A percentile compares a stretch with the other conserved stretches of the same genome.
These are phyloP conservation scores for Aegilops sharonensis DNA, from an alignment of 176 grass and related monocot genomes.

Conservation along the genomic window DNA sequence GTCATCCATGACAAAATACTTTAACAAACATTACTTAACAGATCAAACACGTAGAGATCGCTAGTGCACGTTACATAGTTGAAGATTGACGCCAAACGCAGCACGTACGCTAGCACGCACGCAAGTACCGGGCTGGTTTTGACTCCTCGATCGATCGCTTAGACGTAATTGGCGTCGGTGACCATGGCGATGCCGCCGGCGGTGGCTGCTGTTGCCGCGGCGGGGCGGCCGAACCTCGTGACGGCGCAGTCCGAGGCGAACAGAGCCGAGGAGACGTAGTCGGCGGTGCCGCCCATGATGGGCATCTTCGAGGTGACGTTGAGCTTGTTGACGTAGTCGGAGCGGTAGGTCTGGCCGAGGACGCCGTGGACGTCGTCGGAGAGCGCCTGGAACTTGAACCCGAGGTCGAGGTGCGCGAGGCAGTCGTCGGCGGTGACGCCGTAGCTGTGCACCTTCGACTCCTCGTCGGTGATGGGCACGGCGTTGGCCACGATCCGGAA, in stretches of 20 bases:
- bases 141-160: background rate
- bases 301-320: conserved; percentile 40
- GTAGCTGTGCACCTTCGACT: conserved; percentile 23
- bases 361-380: conserved; percentile 47
- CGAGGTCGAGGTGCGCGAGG: conserved; percentile 52
- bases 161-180: conserved; percentile 27
- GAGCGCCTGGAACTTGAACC: conserved; percentile 41
- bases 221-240: conserved; percentile 25
- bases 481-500: conserved; percentile 35
- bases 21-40: background rate
- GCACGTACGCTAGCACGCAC: background rate
- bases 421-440: conserved; percentile 29
- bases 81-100: background rate
- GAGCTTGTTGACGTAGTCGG: conserved; percentile 48
- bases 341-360: conserved; percentile 47
- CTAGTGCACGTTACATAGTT: background rate
- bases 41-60: background rate
- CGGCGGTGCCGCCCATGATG: conserved; percentile 37
- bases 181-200: conserved; percentile 37
- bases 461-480: conserved; percentile 42
- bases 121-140: background rate
- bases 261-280: conserved; percentile 25
- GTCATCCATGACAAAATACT: background rate
- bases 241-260: conserved; percentile 44
- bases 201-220: too few relatives aligned